A percentile compares a stretch with the other conserved stretches of the same genome.
Conservation (phyloP, 1,284 basidiomycete species). For the Xanthoconium separans region DNA sequence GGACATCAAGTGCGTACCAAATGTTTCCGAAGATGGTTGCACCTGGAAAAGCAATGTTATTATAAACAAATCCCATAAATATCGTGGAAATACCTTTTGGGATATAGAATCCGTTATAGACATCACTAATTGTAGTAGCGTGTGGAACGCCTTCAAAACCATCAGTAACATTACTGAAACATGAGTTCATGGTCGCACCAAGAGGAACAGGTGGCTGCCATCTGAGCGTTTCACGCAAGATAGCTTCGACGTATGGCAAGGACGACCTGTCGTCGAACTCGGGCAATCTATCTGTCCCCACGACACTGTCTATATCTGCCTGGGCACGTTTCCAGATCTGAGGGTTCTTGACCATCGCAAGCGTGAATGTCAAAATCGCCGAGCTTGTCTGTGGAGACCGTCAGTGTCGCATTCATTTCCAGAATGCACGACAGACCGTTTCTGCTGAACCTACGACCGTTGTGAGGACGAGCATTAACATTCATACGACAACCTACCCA, state of each 20-base stretch:
- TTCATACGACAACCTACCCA: constrained; percentile 13
- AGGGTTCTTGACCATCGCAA: constrained; percentile 38
- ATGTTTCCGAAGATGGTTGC: constrained; percentile 23
- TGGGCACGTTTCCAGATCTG: constrained; percentile 35
- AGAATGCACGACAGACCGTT: constrained; percentile 15
- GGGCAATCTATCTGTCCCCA: constrained; percentile 40
- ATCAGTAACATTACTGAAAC: not conserved
- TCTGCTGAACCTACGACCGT: constrained; percentile 16
- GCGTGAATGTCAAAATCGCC: constrained; percentile 25
- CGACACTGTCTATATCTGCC: constrained; percentile 39
- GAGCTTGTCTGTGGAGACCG: constrained; percentile 11
- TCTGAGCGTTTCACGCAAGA: constrained; percentile 39
- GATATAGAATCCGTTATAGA: constrained; percentile 29
- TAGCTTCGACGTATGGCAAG: constrained; percentile 39
- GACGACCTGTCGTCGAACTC: constrained; percentile 37
- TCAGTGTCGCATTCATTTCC: not conserved
- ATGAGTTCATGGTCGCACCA: constrained; percentile 9
- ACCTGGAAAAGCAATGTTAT: constrained; percentile 2
- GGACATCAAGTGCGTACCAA: constrained; percentile 13
- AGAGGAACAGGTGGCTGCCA: constrained; percentile 28
- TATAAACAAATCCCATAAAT: not conserved
- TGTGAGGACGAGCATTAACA: not conserved
- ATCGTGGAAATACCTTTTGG: constrained; percentile 23
- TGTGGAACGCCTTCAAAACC: constrained; percentile 17
- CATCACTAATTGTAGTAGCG: constrained; percentile 11